Base-by-base conservation (phyloP, 352 stramenopile species). In the Aphanomyces euteiches region DNA sequence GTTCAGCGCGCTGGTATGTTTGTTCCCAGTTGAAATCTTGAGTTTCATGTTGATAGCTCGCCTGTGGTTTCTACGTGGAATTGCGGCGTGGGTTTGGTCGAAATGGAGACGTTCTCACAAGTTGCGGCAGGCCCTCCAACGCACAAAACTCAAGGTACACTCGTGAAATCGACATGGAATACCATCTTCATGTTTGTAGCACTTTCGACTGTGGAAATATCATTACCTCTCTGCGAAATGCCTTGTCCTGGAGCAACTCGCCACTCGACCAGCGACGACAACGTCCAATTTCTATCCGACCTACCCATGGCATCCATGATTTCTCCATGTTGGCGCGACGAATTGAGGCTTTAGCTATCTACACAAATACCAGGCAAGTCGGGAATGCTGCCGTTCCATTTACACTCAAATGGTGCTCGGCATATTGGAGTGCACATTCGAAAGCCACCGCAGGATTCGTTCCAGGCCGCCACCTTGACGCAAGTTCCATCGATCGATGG, bases 181-280 rank as follows among this genome's bases (percentile, higher is more conserved):
- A 50, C 17, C 43, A 50, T 50, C 0, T 2, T n/a, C 28, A 28
- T 50, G 10, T 1, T n/a, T 50, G 43, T 50, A 50, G 43, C 43
- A 50, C 17, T 50, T 50, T n/a, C 43, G 43, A 12, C 43, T 50
- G 10, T 50, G 43, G 43, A 50, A 50, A 50, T 50, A 50, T n/a
- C 10, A 50, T 50, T 50, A 50, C 43, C 43, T 50, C 43, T 50
- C 10, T 50, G 43, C 43, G 1, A 50, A n/a, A 50, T 50, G 43
- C 43, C 10, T n/a, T 50, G 10, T 50, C 43, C 43, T 50, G 10
- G 43, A n/a, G 17, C 43, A 50, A 50, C 43, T 28, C 28, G 28
- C 28, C 28, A 28, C 28, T 28, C 28, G 28, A 28, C 28, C 28
- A 28, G 28, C 28, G 28, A 28, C 28, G 28, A 28, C 28, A 28